Evolutionary conservation across 2,329 filamentous ascomycete species (phyloP).

Genomic region (Colletotrichum echinochloae): DNA sequence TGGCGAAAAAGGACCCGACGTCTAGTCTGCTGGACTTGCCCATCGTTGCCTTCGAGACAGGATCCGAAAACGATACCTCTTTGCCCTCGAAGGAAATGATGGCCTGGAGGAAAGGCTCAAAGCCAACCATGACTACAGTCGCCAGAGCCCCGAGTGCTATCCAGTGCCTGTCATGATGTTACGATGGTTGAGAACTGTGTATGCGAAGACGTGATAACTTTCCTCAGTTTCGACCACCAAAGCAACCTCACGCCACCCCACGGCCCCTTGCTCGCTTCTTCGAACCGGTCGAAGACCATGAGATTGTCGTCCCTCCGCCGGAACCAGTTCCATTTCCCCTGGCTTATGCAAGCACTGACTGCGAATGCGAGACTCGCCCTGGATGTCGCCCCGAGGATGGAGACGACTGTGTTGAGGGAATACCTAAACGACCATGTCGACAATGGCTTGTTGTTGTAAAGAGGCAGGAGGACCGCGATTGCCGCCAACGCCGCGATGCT

Average conservation of each 20-base stretch:
- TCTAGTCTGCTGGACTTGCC: background rate
- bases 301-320: background rate
- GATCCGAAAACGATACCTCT: background rate
- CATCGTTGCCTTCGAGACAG: background rate
- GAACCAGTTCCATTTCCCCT: constrained; percentile 25
- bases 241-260: constrained; percentile 8
- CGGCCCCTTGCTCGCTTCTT: constrained; percentile 17
- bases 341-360: constrained; percentile 9
- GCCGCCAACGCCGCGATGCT: background rate
- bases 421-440: background rate
- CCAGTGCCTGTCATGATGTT: background rate
- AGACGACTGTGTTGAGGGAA: constrained; percentile 10
- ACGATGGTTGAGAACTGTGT: background rate
- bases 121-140: background rate
- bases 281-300: constrained; percentile 3
- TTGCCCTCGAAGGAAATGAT: background rate
- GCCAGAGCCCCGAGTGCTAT: background rate
- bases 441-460: background rate
- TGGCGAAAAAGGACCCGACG: background rate
- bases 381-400: background rate
- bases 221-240: constrained; percentile 6
- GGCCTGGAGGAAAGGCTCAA: constrained; percentile 9
- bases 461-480: background rate
- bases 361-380: background rate
- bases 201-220: background rate